Base-by-base conservation (phyloP, 345 rosid genomes). In the Rubroshorea leprosula region DNA sequence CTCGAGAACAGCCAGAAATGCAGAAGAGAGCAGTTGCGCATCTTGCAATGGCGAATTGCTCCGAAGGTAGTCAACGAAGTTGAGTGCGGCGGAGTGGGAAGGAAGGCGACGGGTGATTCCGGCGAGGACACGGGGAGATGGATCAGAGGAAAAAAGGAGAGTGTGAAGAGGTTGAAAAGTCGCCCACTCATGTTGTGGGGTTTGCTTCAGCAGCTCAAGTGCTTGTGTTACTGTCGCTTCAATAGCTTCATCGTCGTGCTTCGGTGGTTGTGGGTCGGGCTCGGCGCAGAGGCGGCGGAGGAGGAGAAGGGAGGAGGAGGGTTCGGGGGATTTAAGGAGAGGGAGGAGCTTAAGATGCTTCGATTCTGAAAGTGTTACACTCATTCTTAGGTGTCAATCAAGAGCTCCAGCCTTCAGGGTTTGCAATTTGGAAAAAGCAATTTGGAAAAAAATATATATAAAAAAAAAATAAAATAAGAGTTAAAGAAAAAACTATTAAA, bases 131-230 rank as follows among this genome's bases (percentile, higher is more conserved):
- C 44, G 47, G 51, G 82, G 75, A 62, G 83, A 49, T 48, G 61
- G 50, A 56, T 78, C 49, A 21, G 72, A 60, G 57, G 70, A 64
- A 55, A 72, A 63, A 57, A 86, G 71, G 54, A 91, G 80, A 21
- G 75, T 70, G 19, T 47, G 48, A 23, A 70, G 75, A 57, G 78
- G 74, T 35, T 73, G 69, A 65, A 62, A 66, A 3, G 82, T 64
- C 25, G 64, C 22, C 96, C 95, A 86, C 16, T 81, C 82, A 21
- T 69, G 35, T n/a, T 75, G 67, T 44, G 90, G 92, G 25, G 54
- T 64, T 24, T 72, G 61, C 23, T 72, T 76, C 16, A 91, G 76
- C 25, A 61, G 76, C 41, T 81, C 51, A 16, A 78, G 5, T 17
- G 83, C 76, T 50, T 56, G 73, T 21, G 39, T 50, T 20, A 78